These are phyloP conservation scores for Chaetomium strumarium DNA, from an alignment of 2,329 filamentous ascomycete species.

Conservation along the genomic window DNA sequence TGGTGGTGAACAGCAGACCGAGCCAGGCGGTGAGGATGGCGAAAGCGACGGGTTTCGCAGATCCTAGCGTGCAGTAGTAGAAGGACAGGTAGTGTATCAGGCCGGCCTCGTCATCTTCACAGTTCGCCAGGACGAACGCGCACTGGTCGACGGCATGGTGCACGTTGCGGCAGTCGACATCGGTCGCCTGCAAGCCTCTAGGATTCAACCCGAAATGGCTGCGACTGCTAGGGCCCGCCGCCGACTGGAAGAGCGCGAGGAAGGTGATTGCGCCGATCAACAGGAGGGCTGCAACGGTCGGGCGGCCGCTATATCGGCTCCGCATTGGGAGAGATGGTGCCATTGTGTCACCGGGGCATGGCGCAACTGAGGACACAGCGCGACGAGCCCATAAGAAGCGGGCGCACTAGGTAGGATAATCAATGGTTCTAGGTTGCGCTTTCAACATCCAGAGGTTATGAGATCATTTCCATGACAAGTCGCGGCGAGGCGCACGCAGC, in stretches of 20 bases:
- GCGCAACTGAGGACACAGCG: not conserved
- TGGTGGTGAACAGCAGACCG: slow-evolving; percentile 85
- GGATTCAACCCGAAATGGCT: not conserved
- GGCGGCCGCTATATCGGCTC: slow-evolving; percentile 39
- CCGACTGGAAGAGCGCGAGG: slow-evolving; percentile 36
- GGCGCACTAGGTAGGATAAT: not conserved
- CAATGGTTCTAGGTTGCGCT: too few species aligned
- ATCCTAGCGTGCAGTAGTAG: slow-evolving; percentile 76
- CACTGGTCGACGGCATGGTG: slow-evolving; percentile 76
- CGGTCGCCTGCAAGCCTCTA: slow-evolving; percentile 6
- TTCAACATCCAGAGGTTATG: not conserved
- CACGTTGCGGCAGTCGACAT: slow-evolving; percentile 66
- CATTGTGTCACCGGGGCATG: slow-evolving; percentile 24
- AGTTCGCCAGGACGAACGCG: slow-evolving; percentile 76
- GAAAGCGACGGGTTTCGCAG: slow-evolving; percentile 72
- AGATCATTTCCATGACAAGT: not conserved
- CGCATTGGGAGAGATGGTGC: slow-evolving; percentile 28
- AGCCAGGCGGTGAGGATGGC: slow-evolving; percentile 74
- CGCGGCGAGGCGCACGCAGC: too few species aligned
- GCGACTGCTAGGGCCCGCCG: not conserved
- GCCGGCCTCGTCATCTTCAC: slow-evolving; percentile 82
- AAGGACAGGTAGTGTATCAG: slow-evolving; percentile 81
- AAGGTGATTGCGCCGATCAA: slow-evolving; percentile 42
- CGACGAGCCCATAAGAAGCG: not conserved
- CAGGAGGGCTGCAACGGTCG: slow-evolving; percentile 44